These are phyloP conservation scores for Ophiocytium majus DNA, from an alignment of 352 stramenopile genomes.

Conservation along the genomic window DNA sequence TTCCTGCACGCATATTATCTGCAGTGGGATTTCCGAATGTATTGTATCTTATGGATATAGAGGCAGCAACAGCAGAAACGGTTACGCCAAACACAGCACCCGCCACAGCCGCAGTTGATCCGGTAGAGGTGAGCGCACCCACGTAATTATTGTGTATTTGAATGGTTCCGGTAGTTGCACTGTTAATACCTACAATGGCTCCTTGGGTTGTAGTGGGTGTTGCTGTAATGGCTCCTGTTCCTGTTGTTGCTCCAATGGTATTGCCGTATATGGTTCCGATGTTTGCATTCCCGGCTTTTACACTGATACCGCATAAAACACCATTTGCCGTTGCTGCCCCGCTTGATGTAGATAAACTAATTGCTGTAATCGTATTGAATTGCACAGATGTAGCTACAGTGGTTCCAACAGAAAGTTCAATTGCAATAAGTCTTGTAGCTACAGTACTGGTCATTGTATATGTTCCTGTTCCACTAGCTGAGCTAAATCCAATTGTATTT, in stretches of 20 bases:
- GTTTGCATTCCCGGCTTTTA: neutral
- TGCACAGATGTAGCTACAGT: neutral
- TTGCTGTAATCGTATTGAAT: neutral
- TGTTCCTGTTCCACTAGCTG: neutral
- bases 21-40: conserved; percentile 2
- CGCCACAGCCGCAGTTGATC: neutral
- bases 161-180: conserved; percentile 3
- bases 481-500: neutral
- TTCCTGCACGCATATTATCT: neutral
- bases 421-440: neutral
- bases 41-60: neutral
- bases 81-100: neutral
- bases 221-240: neutral
- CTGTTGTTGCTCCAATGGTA: conserved; percentile 10
- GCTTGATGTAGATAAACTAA: neutral
- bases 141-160: neutral
- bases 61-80: neutral
- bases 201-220: neutral
- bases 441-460: neutral
- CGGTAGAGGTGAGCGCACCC: neutral
- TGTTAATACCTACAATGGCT: neutral
- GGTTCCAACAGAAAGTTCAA: conserved; percentile 4
- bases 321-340: neutral
- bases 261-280: conserved; percentile 1
- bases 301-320: conserved; percentile 9